A percentile compares a stretch with the other conserved stretches of the same genome.
phyloP scores from a whole-genome alignment of 2,329 filamentous ascomycete species.

The Neophaeococcomyces aloes region DNA sequence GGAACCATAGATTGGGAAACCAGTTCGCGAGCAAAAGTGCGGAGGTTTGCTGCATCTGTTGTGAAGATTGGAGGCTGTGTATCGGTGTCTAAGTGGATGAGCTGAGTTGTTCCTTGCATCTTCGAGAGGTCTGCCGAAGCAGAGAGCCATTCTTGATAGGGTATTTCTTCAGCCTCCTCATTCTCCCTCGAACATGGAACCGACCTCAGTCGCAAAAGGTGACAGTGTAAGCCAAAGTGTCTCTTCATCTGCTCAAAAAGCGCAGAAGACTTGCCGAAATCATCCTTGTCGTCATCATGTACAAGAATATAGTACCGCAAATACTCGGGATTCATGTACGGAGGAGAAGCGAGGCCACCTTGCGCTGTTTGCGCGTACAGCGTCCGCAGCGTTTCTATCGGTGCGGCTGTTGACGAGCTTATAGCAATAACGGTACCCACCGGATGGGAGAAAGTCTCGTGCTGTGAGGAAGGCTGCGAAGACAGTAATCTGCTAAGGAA shows the following conservation, averaged over 20 bases:
- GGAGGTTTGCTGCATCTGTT: conserved; percentile 78
- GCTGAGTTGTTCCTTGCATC: conserved; percentile 49
- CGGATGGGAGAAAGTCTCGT: conserved; percentile 90
- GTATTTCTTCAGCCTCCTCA: conserved; percentile 71
- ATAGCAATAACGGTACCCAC: conserved; percentile 92
- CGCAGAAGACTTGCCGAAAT: conserved; percentile 78
- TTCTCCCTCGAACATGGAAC: conserved; percentile 81
- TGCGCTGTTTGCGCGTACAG: conserved; percentile 78
- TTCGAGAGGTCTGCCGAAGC: conserved; percentile 73
- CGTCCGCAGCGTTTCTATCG: conserved; percentile 75
- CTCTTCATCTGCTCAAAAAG: conserved; percentile 98
- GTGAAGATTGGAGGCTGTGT: conserved; percentile 77
- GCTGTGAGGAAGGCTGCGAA: conserved; percentile 63
- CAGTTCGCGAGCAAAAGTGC: conserved; percentile 84
- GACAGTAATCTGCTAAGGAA: conserved; percentile 79
- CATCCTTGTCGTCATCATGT: conserved; percentile 90
- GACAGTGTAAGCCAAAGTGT: conserved; percentile 92
- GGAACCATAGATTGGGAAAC: conserved; percentile 90
- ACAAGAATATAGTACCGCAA: conserved; percentile 92
- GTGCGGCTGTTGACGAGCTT: conserved; percentile 71
- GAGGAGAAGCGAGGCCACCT: conserved; percentile 61
- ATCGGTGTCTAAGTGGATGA: conserved; percentile 52
- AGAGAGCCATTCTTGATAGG: conserved; percentile 81
- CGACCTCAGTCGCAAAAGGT: conserved; percentile 75
- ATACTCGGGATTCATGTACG: conserved; percentile 86